phyloP scores from a whole-genome alignment of 106 monocot genomes.

The Posidonia australis region DNA sequence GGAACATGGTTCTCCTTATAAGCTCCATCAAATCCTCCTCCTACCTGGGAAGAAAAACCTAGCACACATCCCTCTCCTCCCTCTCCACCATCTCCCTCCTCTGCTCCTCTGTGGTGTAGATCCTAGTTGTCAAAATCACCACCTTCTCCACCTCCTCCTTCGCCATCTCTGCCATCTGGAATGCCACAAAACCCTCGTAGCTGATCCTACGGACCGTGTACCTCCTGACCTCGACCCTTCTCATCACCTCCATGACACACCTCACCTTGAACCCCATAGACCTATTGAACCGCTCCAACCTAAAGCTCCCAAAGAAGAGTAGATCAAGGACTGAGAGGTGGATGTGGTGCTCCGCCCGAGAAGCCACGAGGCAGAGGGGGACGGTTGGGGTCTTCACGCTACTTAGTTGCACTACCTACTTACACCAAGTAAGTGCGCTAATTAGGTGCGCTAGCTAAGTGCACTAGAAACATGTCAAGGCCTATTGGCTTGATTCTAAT shows the following conservation, averaged over 20 bases:
- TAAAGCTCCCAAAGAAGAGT: constrained; percentile 25
- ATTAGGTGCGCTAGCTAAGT: too few species aligned
- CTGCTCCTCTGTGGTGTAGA: constrained; percentile 27
- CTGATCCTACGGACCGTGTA: constrained; percentile 21
- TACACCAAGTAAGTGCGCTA: too few species aligned
- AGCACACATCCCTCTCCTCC: constrained; percentile 44
- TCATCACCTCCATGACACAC: constrained; percentile 15
- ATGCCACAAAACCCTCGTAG: constrained; percentile 37
- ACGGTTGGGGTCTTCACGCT: too few species aligned
- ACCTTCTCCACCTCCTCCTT: constrained; percentile 16
- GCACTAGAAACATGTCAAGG: too few species aligned
- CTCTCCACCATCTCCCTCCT: constrained; percentile 30
- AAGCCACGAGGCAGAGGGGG: too few species aligned
- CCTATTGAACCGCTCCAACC: not conserved
- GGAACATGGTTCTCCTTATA: constrained; percentile 37
- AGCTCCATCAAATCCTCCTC: constrained; percentile 48
- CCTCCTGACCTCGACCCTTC: constrained; percentile 10
- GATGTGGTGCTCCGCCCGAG: too few species aligned
- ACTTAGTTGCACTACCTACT: too few species aligned
- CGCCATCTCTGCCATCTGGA: constrained; percentile 18
- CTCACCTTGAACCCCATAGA: constrained; percentile 26
- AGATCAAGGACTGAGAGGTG: constrained; percentile 35
- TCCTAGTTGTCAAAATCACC: constrained; percentile 38
- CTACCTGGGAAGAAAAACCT: constrained; percentile 37
- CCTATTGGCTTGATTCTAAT: too few species aligned